phyloP scores from a whole-genome alignment of 1,139 yeast genomes.

The Trichomonascaceae sp. region DNA sequence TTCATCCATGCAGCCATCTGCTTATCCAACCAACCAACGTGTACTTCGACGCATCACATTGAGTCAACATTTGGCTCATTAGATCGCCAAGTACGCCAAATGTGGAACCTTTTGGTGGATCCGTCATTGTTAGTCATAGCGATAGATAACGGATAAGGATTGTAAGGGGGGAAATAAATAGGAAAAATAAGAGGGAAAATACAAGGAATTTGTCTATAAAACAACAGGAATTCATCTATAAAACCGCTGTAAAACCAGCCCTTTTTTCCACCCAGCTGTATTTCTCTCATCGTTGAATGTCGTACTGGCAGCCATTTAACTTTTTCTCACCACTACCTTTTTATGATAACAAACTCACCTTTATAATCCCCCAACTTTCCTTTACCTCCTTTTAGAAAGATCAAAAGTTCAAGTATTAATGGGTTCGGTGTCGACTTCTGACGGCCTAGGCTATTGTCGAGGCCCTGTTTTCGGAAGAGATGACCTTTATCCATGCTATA shows the following conservation, averaged over 20 bases:
- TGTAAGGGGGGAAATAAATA: neutral
- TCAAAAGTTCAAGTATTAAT: neutral
- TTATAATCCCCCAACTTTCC: neutral
- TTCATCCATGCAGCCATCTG: too few species aligned
- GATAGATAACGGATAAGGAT: neutral
- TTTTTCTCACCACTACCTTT: neutral
- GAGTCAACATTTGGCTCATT: neutral
- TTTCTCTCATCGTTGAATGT: neutral
- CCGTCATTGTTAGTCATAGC: neutral
- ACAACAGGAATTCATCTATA: neutral
- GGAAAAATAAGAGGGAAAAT: neutral
- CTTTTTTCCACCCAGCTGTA: neutral
- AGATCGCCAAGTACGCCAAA: too few species aligned
- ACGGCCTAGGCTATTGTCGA: neutral
- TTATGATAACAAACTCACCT: neutral
- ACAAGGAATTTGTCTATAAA: neutral
- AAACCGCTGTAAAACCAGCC: neutral
- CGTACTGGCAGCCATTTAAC: neutral
- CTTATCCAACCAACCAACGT: too few species aligned
- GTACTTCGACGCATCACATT: neutral
- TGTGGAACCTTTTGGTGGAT: neutral
- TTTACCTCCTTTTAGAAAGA: neutral
- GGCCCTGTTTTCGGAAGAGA: conserved; percentile 15
- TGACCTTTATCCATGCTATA: conserved; percentile 25
- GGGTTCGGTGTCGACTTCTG: neutral